Percentiles rank a stretch among this genome's conserved stretches.
phyloP scores from a whole-genome alignment of 352 stramenopile genomes.

The Pythium insidiosum region DNA sequence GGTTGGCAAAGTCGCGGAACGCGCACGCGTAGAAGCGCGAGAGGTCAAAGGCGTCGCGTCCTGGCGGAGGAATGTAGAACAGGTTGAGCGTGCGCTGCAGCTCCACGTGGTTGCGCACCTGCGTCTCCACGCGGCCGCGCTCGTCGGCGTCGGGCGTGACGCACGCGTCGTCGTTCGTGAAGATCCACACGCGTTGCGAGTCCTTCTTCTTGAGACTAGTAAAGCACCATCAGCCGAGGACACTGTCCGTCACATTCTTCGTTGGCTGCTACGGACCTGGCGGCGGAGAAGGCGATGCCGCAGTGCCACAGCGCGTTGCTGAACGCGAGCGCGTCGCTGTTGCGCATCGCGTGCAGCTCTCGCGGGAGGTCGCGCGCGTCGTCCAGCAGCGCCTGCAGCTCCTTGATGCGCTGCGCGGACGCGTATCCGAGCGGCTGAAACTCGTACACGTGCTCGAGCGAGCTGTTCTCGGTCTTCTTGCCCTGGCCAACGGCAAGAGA shows the following conservation, averaged over 20 bases:
- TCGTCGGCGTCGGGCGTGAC: conserved; percentile 46
- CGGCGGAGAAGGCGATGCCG: conserved; percentile 69
- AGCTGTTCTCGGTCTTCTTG: conserved; percentile 47
- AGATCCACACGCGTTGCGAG: conserved; percentile 79
- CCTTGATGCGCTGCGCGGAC: conserved; percentile 64
- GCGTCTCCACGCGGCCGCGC: conserved; percentile 52
- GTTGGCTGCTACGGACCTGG: conserved; percentile 35
- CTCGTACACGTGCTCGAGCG: conserved; percentile 66
- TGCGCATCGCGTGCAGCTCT: conserved; percentile 49
- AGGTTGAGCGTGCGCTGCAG: conserved; percentile 67
- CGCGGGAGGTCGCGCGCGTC: conserved; percentile 25
- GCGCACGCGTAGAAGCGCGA: conserved; percentile 47
- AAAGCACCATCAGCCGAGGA: not conserved
- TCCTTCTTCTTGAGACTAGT: conserved; percentile 81
- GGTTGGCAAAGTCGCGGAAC: conserved; percentile 54
- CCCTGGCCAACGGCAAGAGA: conserved; percentile 15
- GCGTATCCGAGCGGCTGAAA: conserved; percentile 68
- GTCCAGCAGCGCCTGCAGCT: conserved; percentile 54
- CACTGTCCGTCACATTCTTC: not conserved
- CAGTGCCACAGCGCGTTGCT: conserved; percentile 83
- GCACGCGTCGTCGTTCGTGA: conserved; percentile 73
- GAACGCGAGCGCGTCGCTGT: conserved; percentile 49
- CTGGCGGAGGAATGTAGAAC: conserved; percentile 66
- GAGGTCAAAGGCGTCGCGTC: conserved; percentile 45
- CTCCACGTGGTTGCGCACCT: conserved; percentile 80